These are phyloP conservation scores for Lachnellula occidentalis DNA, from an alignment of 2,329 filamentous ascomycete species.

Conservation along the genomic window DNA sequence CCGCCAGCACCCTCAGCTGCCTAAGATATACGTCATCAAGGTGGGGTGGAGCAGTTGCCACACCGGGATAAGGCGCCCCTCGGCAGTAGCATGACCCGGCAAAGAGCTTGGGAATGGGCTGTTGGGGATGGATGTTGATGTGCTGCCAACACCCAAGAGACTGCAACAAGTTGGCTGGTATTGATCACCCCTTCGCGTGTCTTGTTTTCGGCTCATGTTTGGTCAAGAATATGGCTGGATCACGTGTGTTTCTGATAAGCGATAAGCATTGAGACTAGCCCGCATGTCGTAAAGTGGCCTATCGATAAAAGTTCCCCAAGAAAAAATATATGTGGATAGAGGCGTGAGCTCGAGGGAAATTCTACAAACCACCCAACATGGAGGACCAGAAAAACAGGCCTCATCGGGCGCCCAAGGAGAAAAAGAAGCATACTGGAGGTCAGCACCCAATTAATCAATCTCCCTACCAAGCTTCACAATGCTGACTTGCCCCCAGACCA, in stretches of 20 bases:
- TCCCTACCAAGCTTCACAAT: neutral
- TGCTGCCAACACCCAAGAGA: no score
- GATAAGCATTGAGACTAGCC: neutral
- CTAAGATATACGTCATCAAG: neutral
- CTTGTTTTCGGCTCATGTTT: no score
- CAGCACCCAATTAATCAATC: slow-evolving; percentile 17
- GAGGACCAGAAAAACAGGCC: slow-evolving; percentile 79
- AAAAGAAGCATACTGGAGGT: slow-evolving; percentile 70
- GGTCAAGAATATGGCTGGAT: neutral
- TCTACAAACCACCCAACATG: slow-evolving; percentile 44
- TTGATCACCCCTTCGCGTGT: no score
- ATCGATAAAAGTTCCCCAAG: neutral
- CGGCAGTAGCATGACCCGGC: neutral
- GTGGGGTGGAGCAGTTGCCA: neutral
- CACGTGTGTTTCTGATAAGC: neutral
- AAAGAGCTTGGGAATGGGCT: neutral
- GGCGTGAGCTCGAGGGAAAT: neutral
- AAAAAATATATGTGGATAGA: neutral
- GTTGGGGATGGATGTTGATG: no score
- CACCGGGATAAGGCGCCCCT: neutral
- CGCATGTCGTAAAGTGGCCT: neutral
- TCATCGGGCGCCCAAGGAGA: slow-evolving; percentile 83
- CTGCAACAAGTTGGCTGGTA: no score
- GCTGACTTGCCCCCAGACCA: slow-evolving; percentile 22
- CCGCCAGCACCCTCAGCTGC: neutral